Evolutionary conservation across 345 rosid genomes (phyloP), one percentile per base, ranked within the genome.

Genomic region (Acer negundo): DNA sequence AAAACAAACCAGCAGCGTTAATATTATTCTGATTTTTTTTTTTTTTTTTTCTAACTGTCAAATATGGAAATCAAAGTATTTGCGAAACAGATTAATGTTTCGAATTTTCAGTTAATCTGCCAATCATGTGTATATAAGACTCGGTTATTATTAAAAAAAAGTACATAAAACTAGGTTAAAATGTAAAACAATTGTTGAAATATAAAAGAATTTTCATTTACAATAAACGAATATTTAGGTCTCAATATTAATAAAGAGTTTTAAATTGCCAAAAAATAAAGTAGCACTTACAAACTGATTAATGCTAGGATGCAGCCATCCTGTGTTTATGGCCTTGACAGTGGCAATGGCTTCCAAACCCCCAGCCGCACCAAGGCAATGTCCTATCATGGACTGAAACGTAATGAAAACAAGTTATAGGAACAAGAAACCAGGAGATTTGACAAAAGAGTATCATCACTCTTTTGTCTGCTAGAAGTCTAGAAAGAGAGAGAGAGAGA

Each of bases 351-450:
- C 98, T 90, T 97, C 99, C 81, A 97, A 77, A 73, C 98, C 99
- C 72, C 99, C 97, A 44, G 98, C 92, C 71, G 99, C 97, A 74
- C 99, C 98, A 15, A 97, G 99, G 87, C 98, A 91, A 82, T 97
- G 99, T 70, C 99, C 99, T 70, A 97, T 94, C 98, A 97, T 91
- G 17, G 98, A 97, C 99, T 93, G 89, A 68, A 82, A 81, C 49
- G 76, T 61, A 23, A 70, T 31, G 62, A 42, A 69, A 65, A 77
- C 38, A 61, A 64, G 63, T 23, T 44, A 61, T 24, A 62, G 24
- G 73, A 58, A 61, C 70, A 10, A 51, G 59, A 49, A 83, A 69
- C 56, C 55, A 59, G 55, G 4, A 12, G 20, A 59, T 42, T 42
- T 65, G 15, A 17, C 58, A 22, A n/a, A 24, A 82, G 7, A 64